Evolutionary conservation across 1,139 yeast species (phyloP).

Genomic region (Lodderomyces elongisporus): DNA sequence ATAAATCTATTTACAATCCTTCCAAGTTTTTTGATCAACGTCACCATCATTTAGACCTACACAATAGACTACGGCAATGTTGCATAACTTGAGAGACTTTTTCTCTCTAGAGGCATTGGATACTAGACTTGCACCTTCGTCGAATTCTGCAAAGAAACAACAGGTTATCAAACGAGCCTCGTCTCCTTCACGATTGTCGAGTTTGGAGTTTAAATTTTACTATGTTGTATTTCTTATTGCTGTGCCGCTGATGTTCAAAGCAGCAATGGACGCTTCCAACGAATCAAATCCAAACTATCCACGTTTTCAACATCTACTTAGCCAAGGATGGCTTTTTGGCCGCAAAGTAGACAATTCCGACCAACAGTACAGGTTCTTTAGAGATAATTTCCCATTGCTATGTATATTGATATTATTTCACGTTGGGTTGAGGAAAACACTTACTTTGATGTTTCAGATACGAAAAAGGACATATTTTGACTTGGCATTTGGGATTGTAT

Average conservation of each 20-base stretch:
- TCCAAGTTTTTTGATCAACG: too few relatives aligned
- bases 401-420: conserved; percentile 53
- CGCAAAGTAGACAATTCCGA: conserved; percentile 88
- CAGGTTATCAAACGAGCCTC: conserved; percentile 41
- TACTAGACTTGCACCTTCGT: conserved; percentile 58
- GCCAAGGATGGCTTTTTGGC: conserved; percentile 74
- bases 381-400: conserved; percentile 70
- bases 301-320: conserved; percentile 53
- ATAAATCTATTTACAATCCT: too few relatives aligned
- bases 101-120: conserved; percentile 78
- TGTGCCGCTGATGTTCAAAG: conserved; percentile 77
- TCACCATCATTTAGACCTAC: too few relatives aligned
- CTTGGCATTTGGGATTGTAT: conserved; percentile 61
- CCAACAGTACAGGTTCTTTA: conserved; percentile 78
- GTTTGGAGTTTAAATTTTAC: conserved; percentile 70
- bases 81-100: conserved; percentile 36
- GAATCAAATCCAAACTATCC: conserved; percentile 75
- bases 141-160: conserved; percentile 38
- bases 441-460: conserved; percentile 17
- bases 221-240: conserved; percentile 55
- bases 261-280: conserved; percentile 78
- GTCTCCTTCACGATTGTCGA: conserved; percentile 60
- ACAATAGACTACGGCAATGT: too few relatives aligned
- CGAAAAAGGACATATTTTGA: conserved; percentile 56
- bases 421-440: conserved; percentile 39